phyloP scores from a whole-genome alignment of 345 rosid species.

The Corchorus capsularis region DNA sequence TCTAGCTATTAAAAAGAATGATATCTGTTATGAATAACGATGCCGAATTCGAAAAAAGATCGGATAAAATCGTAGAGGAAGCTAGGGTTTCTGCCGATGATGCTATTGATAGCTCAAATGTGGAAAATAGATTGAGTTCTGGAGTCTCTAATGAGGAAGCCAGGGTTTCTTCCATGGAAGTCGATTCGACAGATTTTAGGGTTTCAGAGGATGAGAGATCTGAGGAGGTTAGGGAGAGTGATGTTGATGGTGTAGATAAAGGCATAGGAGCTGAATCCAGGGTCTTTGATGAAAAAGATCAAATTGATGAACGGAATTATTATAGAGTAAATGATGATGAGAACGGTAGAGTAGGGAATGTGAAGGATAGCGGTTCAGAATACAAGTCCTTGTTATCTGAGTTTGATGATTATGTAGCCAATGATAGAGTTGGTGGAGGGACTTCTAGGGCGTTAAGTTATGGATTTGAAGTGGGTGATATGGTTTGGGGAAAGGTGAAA shows the following conservation, averaged over 20 bases:
- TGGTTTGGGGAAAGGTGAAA: constrained; percentile 99
- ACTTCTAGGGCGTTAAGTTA: constrained; percentile 72
- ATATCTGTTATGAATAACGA: constrained; percentile 27
- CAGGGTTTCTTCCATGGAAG: constrained; percentile 28
- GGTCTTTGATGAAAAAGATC: constrained; percentile 34
- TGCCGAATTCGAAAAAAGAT: constrained; percentile 20
- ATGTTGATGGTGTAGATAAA: constrained; percentile 16
- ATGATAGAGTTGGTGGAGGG: constrained; percentile 64
- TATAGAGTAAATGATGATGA: constrained; percentile 27
- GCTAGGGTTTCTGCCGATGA: constrained; percentile 31
- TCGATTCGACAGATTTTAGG: constrained; percentile 28
- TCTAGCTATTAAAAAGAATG: constrained; percentile 22
- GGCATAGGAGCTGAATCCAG: constrained; percentile 31
- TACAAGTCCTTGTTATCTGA: constrained; percentile 73
- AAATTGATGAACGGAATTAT: constrained; percentile 34
- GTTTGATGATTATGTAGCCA: constrained; percentile 90
- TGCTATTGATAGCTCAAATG: constrained; percentile 19
- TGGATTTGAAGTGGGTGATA: constrained; percentile 90
- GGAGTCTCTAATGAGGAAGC: constrained; percentile 23
- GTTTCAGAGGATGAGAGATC: constrained; percentile 34
- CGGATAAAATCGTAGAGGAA: constrained; percentile 27
- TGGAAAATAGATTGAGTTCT: constrained; percentile 18
- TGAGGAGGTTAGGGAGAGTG: constrained; percentile 29
- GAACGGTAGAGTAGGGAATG: constrained; percentile 20
- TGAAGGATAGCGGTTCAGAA: constrained; percentile 21